Evolutionary conservation across 2,329 filamentous ascomycete genomes (phyloP), one percentile per base, ranked within the genome.

Genomic region (Delphinella strobiligena): DNA sequence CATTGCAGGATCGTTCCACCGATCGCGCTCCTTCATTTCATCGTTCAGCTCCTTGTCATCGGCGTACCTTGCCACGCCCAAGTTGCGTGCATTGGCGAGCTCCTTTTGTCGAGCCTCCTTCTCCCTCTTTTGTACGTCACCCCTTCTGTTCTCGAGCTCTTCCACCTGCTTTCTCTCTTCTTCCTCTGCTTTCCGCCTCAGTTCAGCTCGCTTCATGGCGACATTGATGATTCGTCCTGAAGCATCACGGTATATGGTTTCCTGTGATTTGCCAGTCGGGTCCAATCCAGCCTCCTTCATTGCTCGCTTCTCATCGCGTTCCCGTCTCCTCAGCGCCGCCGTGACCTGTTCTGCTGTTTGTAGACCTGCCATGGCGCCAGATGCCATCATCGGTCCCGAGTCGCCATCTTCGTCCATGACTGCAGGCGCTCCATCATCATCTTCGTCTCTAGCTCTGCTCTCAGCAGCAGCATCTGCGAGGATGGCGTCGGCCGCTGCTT

Each of bases 1-100:
- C 43, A 80, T 80, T 61, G 93, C 93, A 1, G 91, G 91, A 63
- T 98, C 91, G 57, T 94, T 89, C 93, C 93, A 98, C 49, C 89
- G 68, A 42, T 79, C 72, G 52, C 74, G 64, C 41, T 77, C 78
- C 63, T 77, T 88, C 51, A 95, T 54, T 59, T 93, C 86, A 27
- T 74, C 71, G 51, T 98, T 98, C 68, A 98, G 68, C 37, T 82
- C 80, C 49, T 73, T 78, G 54, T 98, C 93, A 54, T 96, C 88
- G n/a, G 74, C 79, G 32, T 73, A 74, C 40, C 91, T 67, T 15
- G 88, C 85, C 37, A 98, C 61, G 0, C 75, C 74, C 78, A 96
- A 81, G 42, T 82, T 74, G 56, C 80, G 84, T 1, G 88, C 89
- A 37, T 95, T 86, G 42, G 82, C 72, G 7, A 98, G 63, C 49